Percentiles rank a stretch among this genome's conserved stretches.
Conservation (phyloP, 2,329 filamentous ascomycete genomes). For the Hortaea werneckii region DNA sequence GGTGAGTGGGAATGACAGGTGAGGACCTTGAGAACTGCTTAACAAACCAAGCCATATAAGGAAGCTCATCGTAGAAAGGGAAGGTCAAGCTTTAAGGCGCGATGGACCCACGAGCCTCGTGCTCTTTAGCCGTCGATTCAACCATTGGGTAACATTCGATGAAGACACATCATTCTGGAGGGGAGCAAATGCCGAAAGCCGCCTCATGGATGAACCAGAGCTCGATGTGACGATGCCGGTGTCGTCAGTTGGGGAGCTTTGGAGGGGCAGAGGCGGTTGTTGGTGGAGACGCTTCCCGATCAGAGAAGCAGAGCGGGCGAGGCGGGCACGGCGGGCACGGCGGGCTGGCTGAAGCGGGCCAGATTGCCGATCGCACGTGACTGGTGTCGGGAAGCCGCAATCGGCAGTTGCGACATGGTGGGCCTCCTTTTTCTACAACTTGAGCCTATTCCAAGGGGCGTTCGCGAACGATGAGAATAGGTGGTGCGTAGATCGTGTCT, state of each 20-base stretch:
- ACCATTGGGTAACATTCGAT: neutral
- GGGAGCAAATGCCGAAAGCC: neutral
- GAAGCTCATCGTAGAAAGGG: neutral
- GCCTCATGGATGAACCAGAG: neutral
- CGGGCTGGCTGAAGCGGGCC: neutral
- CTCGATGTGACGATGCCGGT: neutral
- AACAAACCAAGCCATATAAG: neutral
- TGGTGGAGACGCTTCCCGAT: neutral
- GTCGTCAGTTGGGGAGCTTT: neutral
- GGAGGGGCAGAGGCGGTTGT: neutral
- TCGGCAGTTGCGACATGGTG: too few species aligned
- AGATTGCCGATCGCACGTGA: neutral
- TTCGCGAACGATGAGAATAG: too few species aligned
- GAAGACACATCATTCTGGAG: neutral
- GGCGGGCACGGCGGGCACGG: neutral
- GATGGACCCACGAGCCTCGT: neutral
- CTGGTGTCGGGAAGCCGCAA: neutral
- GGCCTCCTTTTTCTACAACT: too few species aligned
- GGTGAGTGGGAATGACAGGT: neutral
- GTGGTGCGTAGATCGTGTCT: too few species aligned
- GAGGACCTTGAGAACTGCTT: neutral
- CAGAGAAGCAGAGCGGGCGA: neutral
- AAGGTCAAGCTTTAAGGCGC: too few species aligned
- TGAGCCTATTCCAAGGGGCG: too few species aligned
- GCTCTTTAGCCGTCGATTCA: neutral